These are phyloP conservation scores for Exophiala bonariae DNA, from an alignment of 2,329 filamentous ascomycete genomes.

Conservation along the genomic window DNA sequence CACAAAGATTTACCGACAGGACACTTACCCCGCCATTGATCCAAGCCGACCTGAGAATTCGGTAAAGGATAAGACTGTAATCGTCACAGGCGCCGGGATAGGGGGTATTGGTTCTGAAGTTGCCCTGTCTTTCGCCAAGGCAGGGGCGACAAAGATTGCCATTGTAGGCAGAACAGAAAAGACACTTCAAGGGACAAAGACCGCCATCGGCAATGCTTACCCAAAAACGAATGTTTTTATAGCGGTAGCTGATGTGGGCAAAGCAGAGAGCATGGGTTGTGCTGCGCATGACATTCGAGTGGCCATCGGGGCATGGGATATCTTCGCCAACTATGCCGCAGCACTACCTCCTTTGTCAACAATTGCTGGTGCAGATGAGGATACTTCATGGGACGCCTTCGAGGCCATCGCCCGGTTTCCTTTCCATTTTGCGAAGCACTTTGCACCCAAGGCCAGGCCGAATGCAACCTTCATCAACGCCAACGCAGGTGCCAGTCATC, in stretches of 20 bases:
- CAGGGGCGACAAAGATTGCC: conserved; percentile 46
- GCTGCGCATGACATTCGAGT: conserved; percentile 36
- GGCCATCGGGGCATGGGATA: conserved; percentile 40
- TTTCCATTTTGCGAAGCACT: conserved; percentile 34
- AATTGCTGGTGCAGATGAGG: conserved; percentile 37
- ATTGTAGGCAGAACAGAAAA: conserved; percentile 40
- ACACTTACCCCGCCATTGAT: conserved; percentile 42
- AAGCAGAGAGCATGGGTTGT: conserved; percentile 35
- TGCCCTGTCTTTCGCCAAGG: conserved; percentile 55
- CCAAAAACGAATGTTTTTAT: conserved; percentile 36
- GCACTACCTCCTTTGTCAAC: conserved; percentile 32
- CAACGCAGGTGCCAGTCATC: conserved; percentile 19
- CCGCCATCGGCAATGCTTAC: conserved; percentile 14
- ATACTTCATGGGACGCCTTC: conserved; percentile 44
- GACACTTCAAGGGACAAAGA: conserved; percentile 32
- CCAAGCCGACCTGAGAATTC: conserved; percentile 34
- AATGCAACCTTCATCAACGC: conserved; percentile 37
- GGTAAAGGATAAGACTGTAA: conserved; percentile 41
- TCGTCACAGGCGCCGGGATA: conserved; percentile 56
- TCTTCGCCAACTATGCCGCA: conserved; percentile 50
- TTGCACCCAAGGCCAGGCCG: conserved; percentile 39
- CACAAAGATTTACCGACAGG: conserved; percentile 37
- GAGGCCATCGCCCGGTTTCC: conserved; percentile 51
- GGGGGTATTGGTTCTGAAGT: conserved; percentile 56
- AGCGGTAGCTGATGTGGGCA: conserved; percentile 46